Evolutionary conservation across 176 grass and related monocot species (phyloP).

Genomic region (Phyllostachys edulis): DNA sequence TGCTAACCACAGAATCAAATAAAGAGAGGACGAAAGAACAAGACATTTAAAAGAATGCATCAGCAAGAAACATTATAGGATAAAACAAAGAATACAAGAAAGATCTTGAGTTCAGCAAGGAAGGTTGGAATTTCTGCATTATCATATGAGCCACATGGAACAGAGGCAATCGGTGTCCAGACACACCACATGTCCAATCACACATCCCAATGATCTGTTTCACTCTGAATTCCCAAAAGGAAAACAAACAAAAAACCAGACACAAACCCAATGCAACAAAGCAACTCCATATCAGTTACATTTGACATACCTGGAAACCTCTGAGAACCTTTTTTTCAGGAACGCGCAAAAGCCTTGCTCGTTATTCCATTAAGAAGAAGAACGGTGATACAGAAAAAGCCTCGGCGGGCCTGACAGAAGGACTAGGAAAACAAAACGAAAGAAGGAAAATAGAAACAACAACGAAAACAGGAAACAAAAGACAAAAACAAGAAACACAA

Average conservation of each 20-base stretch:
- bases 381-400: too few relatives aligned
- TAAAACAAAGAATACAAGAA: not conserved
- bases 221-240: not conserved
- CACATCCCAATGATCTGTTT: not conserved
- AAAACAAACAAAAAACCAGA: not conserved
- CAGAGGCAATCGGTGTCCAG: not conserved
- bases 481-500: too few relatives aligned
- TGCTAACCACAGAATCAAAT: not conserved
- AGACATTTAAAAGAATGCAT: not conserved
- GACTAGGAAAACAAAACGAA: too few relatives aligned
- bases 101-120: not conserved
- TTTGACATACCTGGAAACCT: conserved; percentile 12
- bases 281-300: not conserved
- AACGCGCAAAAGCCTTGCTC: too few relatives aligned
- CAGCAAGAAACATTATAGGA: not conserved
- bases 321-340: too few relatives aligned
- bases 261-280: not conserved
- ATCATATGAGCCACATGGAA: not conserved
- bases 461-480: too few relatives aligned
- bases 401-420: too few relatives aligned
- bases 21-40: not conserved
- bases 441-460: too few relatives aligned
- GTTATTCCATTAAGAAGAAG: too few relatives aligned
- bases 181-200: not conserved
- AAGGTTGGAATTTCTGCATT: not conserved